Conservation (phyloP, 176 grass and related monocot species). For the Puccinellia tenuiflora region DNA sequence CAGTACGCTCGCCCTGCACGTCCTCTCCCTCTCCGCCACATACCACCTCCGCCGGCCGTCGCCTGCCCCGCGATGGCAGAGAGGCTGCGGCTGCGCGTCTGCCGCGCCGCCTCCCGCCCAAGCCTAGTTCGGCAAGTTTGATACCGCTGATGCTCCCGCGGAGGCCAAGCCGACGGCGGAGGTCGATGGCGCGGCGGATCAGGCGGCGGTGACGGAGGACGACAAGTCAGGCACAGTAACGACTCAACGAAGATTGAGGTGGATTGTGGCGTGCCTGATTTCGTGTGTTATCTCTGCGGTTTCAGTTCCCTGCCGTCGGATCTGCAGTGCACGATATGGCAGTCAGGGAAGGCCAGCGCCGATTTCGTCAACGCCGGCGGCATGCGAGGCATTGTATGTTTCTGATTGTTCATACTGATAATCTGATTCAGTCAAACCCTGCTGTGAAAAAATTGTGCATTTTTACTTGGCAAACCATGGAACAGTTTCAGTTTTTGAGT, state of each 20-base stretch:
- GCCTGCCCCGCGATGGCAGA: background rate
- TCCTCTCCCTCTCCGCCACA: background rate
- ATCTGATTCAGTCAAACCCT: background rate
- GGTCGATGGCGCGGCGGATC: background rate
- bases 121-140: slow-evolving; percentile 81
- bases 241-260: background rate
- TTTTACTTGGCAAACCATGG: background rate
- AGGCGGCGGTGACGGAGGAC: slow-evolving; percentile 27
- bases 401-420: background rate
- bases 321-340: slow-evolving; percentile 58
- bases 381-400: slow-evolving; percentile 64
- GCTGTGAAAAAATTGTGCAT: background rate
- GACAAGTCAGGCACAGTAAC: slow-evolving; percentile 35
- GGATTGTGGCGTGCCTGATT: background rate
- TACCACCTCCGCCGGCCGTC: background rate
- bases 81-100: background rate
- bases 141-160: slow-evolving; percentile 35
- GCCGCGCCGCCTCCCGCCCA: slow-evolving; percentile 9
- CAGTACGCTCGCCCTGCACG: slow-evolving; percentile 3
- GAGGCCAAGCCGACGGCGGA: background rate
- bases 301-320: slow-evolving; percentile 66
- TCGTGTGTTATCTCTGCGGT: background rate
- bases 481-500: background rate
- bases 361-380: slow-evolving; percentile 64
- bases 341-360: slow-evolving; percentile 66